Evolutionary conservation across 768 basidiomycete genomes (phyloP).

Genomic region (Hypholoma sublateritium): DNA sequence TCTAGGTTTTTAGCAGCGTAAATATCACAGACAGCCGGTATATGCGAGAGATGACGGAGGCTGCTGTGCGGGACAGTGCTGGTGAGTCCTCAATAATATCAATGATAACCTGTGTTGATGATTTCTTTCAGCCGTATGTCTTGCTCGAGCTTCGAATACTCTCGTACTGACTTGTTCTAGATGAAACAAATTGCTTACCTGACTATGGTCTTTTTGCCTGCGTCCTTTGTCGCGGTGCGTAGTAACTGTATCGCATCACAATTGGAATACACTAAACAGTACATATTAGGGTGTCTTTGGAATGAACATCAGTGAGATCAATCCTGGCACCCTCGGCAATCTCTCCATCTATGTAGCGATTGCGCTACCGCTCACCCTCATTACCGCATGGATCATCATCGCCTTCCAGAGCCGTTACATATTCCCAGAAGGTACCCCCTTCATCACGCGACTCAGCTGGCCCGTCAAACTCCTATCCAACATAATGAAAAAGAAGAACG

Average conservation of each 20-base stretch:
- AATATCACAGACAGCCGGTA: conserved; percentile 55
- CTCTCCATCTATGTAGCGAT: conserved; percentile 40
- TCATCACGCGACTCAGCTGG: conserved; percentile 22
- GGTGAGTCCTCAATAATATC: conserved; percentile 27
- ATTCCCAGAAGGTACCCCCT: conserved; percentile 21
- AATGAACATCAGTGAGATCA: conserved; percentile 55
- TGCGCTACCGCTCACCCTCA: conserved; percentile 43
- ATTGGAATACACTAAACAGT: neutral
- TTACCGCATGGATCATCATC: conserved; percentile 51
- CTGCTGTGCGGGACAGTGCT: conserved; percentile 48
- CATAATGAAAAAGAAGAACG: conserved; percentile 4
- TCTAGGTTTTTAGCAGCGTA: conserved; percentile 57
- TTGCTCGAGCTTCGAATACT: neutral
- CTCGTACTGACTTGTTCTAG: conserved; percentile 17
- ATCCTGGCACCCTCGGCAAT: conserved; percentile 32
- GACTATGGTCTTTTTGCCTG: conserved; percentile 62
- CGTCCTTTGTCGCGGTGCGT: conserved; percentile 49
- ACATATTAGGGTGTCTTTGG: conserved; percentile 49
- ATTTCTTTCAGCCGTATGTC: conserved; percentile 18
- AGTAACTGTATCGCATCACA: neutral
- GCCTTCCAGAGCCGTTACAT: conserved; percentile 47
- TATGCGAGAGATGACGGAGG: conserved; percentile 54
- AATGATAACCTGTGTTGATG: neutral
- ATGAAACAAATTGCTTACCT: conserved; percentile 64
- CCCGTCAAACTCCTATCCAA: conserved; percentile 18